Conservation (phyloP, 257 asterid genomes). For the Scutellaria barbata region DNA sequence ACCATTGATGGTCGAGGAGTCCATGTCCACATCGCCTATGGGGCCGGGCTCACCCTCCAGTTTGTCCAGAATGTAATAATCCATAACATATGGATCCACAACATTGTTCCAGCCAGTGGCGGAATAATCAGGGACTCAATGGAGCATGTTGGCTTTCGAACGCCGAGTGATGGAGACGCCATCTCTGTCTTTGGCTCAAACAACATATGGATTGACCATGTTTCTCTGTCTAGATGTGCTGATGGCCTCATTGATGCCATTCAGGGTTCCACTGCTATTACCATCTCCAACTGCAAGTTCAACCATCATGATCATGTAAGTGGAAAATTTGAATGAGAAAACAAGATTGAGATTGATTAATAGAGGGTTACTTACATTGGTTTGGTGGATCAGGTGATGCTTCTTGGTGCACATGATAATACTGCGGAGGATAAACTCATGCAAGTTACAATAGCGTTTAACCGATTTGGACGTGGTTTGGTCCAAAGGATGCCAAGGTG, state of each 20-base stretch:
- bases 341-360: neutral
- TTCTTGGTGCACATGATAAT: slow-evolving; percentile 73
- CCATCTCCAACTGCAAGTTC: slow-evolving; percentile 90
- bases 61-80: slow-evolving; percentile 66
- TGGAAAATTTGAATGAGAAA: neutral
- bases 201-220: slow-evolving; percentile 79
- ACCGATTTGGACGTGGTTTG: slow-evolving; percentile 67
- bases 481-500: slow-evolving; percentile 89
- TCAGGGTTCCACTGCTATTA: slow-evolving; percentile 83
- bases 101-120: slow-evolving; percentile 51
- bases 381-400: slow-evolving; percentile 62
- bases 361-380: neutral
- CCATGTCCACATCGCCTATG: slow-evolving; percentile 67
- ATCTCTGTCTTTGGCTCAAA: slow-evolving; percentile 59
- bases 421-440: slow-evolving; percentile 55
- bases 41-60: slow-evolving; percentile 77
- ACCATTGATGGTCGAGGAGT: slow-evolving; percentile 81
- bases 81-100: slow-evolving; percentile 66
- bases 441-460: slow-evolving; percentile 86
- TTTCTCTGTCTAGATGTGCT: slow-evolving; percentile 49
- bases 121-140: slow-evolving; percentile 68
- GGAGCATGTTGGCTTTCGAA: slow-evolving; percentile 62
- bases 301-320: slow-evolving; percentile 80
- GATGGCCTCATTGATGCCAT: slow-evolving; percentile 85
- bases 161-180: slow-evolving; percentile 78